Conservation (phyloP, 2,329 filamentous ascomycete species). For the Nigrospora osmanthi region DNA sequence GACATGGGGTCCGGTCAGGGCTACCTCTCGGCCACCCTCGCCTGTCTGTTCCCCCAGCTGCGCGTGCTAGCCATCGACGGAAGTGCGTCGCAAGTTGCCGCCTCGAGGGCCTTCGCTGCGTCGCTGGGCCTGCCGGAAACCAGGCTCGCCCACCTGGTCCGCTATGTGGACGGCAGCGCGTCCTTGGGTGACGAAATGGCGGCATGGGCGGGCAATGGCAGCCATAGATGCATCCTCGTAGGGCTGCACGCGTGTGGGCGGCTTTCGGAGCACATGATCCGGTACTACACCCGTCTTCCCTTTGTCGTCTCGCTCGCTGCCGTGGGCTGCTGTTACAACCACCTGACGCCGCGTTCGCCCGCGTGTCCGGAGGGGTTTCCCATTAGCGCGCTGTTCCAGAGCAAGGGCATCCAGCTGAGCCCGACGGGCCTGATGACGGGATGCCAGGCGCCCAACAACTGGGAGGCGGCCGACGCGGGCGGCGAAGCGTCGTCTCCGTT, state of each 20-base stretch:
- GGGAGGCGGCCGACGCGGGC: constrained; percentile 12
- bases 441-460: constrained; percentile 25
- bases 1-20: constrained; percentile 18
- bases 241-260: constrained; percentile 23
- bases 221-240: constrained; percentile 20
- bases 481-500: constrained; percentile 11
- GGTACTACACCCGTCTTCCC: constrained; percentile 14
- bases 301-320: constrained; percentile 15
- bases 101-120: constrained; percentile 13
- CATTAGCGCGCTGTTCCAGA: constrained; percentile 25
- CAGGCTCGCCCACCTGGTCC: constrained; percentile 14
- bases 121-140: constrained; percentile 12
- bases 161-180: constrained; percentile 18
- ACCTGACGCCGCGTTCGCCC: constrained; percentile 22
- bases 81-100: constrained; percentile 19
- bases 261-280: constrained; percentile 24
- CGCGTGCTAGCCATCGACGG: constrained; percentile 21
- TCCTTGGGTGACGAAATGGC: constrained; percentile 12
- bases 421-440: constrained; percentile 24
- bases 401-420: constrained; percentile 13
- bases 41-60: constrained; percentile 17
- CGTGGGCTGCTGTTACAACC: constrained; percentile 25
- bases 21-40: constrained; percentile 20
- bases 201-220: constrained; percentile 13
- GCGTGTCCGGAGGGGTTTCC: constrained; percentile 26